Evolutionary conservation across 768 basidiomycete genomes (phyloP), one percentile per base, ranked within the genome.

Genomic region (Jaapia argillacea): DNA sequence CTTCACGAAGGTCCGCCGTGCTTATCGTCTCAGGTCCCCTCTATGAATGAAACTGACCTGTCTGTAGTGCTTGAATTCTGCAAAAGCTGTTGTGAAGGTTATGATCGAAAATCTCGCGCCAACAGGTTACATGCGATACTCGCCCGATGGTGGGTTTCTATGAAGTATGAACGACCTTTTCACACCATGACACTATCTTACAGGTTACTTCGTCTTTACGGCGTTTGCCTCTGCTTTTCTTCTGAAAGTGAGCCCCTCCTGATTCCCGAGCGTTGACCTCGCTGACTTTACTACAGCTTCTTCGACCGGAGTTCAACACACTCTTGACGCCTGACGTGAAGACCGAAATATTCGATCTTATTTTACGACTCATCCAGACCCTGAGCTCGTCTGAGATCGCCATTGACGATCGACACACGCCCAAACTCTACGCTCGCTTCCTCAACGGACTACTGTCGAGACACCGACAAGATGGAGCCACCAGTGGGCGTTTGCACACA

Each of bases 141-240:
- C 85, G 1, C 83, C 86, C 0, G 86, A 89, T 58, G 84, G 85
- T 77, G 60, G 50, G 61, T 51, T 46, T 24, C 35, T 40, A 14
- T 20, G 24, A 21, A n/a, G 16, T 36, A 25, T 38, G 28, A 26
- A 24, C 27, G 7, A 22, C 21, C 36, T 14, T 45, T 41, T 39
- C 36, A 41, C 28, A 35, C 12, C 24, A 24, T 36, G 24, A 22
- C 24, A n/a, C 33, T 33, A 10, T 23, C 18, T 3, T 24, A 4
- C 43, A 79, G 81, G 81, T 2, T 78, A 85, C 54, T 87, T 87
- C 48, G 70, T 88, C 24, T 88, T 87, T 53, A 74, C 80, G 2
- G 75, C 83, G 1, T 89, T 89, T 54, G 85, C 86, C 1, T 85
- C 82, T 21, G 86, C 85, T 1, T 89, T 88, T 64, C 64, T 89